Evolutionary conservation across 306 rosid genomes (phyloP).

Genomic region (Albizia julibrissin): DNA sequence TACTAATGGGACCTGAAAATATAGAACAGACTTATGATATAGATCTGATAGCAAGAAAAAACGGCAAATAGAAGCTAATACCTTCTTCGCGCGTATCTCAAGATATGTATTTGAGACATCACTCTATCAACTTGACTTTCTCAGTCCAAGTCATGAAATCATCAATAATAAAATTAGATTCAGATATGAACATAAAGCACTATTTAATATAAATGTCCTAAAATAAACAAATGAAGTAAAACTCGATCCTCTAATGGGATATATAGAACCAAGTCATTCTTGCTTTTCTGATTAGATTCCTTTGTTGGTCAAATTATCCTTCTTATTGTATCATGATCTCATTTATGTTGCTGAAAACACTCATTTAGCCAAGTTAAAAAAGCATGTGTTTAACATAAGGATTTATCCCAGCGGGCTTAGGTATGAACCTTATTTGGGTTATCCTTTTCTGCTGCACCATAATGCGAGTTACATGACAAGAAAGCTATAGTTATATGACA

Average conservation of each 20-base stretch:
- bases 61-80: neutral
- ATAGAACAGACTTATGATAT: neutral
- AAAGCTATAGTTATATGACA: too few species aligned
- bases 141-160: neutral
- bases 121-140: conserved; percentile 7
- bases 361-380: too few species aligned
- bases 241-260: conserved; percentile 44
- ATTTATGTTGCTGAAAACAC: too few species aligned
- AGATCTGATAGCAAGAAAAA: too few species aligned
- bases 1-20: neutral
- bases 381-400: too few species aligned
- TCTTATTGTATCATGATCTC: too few species aligned
- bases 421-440: too few species aligned
- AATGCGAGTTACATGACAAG: too few species aligned
- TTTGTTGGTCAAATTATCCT: too few species aligned
- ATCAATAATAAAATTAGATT: neutral
- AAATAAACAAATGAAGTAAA: neutral
- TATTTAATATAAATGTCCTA: neutral
- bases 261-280: conserved; percentile 1
- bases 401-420: too few species aligned
- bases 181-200: neutral
- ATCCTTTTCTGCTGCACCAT: too few species aligned
- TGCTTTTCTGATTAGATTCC: neutral
- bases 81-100: neutral
- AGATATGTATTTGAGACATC: neutral